Evolutionary conservation across 2,329 filamentous ascomycete genomes (phyloP).

Genomic region (Penicillium sp.): DNA sequence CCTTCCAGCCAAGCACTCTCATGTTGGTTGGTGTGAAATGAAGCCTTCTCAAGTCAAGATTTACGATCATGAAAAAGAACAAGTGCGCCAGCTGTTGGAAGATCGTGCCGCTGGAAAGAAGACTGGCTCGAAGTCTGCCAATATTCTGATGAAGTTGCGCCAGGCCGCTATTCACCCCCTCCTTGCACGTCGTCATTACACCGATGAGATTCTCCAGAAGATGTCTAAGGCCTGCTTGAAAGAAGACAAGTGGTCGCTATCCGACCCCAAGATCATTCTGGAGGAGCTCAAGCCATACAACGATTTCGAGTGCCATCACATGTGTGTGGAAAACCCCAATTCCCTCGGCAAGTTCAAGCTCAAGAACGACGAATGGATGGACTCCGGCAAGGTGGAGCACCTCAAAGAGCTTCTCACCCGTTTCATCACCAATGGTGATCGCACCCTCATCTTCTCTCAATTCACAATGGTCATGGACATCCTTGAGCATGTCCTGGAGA

Average conservation of each 20-base stretch:
- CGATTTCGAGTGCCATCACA: slow-evolving; percentile 62
- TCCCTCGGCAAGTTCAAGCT: slow-evolving; percentile 58
- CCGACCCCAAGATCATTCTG: slow-evolving; percentile 53
- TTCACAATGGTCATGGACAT: slow-evolving; percentile 92
- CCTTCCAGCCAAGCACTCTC: slow-evolving; percentile 75
- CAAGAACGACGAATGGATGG: slow-evolving; percentile 64
- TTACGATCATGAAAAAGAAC: slow-evolving; percentile 69
- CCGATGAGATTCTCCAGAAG: slow-evolving; percentile 69
- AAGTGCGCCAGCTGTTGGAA: slow-evolving; percentile 60
- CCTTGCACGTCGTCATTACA: slow-evolving; percentile 79
- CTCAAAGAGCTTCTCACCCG: slow-evolving; percentile 70
- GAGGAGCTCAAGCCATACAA: slow-evolving; percentile 56
- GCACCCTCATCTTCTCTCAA: slow-evolving; percentile 87
- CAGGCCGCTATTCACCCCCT: slow-evolving; percentile 91
- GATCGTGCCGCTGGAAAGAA: slow-evolving; percentile 58
- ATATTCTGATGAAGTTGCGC: slow-evolving; percentile 84
- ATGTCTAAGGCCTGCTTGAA: slow-evolving; percentile 77
- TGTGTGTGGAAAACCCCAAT: slow-evolving; percentile 55
- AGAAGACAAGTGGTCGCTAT: slow-evolving; percentile 57
- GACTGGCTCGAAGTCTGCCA: slow-evolving; percentile 55
- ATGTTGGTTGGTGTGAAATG: slow-evolving; percentile 79
- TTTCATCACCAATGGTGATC: slow-evolving; percentile 78
- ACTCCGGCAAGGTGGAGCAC: slow-evolving; percentile 81
- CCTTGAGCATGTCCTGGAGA: slow-evolving; percentile 75
- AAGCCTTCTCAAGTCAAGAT: slow-evolving; percentile 69